Evolutionary conservation across 257 asterid genomes (phyloP), one percentile per base, ranked within the genome.

Genomic region (Anisodus acutangulus): DNA sequence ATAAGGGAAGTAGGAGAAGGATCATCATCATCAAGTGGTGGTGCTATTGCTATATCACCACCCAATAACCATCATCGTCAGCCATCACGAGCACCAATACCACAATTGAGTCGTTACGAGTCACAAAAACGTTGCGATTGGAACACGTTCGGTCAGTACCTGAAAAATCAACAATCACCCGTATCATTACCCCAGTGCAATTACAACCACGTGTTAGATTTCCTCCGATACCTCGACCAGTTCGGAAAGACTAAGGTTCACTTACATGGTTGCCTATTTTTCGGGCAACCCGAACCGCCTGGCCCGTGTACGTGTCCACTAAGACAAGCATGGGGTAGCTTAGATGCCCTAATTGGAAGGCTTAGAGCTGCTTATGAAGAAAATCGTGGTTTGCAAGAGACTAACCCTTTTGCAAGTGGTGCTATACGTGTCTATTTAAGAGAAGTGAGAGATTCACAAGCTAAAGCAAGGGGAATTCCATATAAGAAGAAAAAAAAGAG

Each of bases 271-370:
- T 82, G 84, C 10, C 9, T 82, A 2, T 82, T 64, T 51, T 82
- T 64, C 0, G 84, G 84, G 7, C 84, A 82, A 43, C 76, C 78
- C 1, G 79, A 82, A 3, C 84, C 84, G 7, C 78, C 84, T 9
- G 53, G 84, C 12, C 84, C 84, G 3, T 82, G 84, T 70, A 19
- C 78, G 55, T 82, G 84, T 59, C 84, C 84, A 11, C 8, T 82
- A 64, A 82, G 84, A 68, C 84, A 82, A 82, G 84, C 84, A 10
- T 80, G 83, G 83, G 83, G 83, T n/a, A 80, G 83, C 15, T 19
- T 80, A 60, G 83, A 80, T 80, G 83, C 83, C 37, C 58, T 80
- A 22, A 80, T 80, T 13, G 83, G 83, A 9, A 60, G 83, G 10
- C 83, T 80, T 80, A 80, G 83, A 55, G 83, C 83, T 41, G 83